phyloP scores from a whole-genome alignment of 805 yeast genomes.

The Candida montana region DNA sequence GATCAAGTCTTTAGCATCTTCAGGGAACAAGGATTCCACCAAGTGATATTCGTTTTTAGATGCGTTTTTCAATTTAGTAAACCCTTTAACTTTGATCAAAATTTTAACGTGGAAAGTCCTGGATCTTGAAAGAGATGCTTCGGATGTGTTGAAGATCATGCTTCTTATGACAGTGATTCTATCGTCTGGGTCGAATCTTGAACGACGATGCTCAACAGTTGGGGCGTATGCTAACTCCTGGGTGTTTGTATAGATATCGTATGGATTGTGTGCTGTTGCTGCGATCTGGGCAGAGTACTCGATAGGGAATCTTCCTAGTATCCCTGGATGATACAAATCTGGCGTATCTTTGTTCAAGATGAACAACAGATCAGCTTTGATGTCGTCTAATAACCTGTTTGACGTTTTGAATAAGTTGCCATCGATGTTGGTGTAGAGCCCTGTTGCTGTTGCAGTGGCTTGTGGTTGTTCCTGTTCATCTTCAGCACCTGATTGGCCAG shows the following conservation, averaged over 20 bases:
- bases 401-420: conserved; percentile 47
- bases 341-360: conserved; percentile 11
- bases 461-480: no score
- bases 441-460: neutral
- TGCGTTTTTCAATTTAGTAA: conserved; percentile 6
- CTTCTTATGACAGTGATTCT: conserved; percentile 26
- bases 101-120: conserved; percentile 31
- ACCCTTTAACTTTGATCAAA: conserved; percentile 28
- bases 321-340: conserved; percentile 19
- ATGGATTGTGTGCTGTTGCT: conserved; percentile 16
- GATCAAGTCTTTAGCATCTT: conserved; percentile 29
- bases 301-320: conserved; percentile 26
- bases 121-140: conserved; percentile 19
- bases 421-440: neutral
- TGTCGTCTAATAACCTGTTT: conserved; percentile 63
- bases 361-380: conserved; percentile 40
- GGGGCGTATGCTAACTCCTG: conserved; percentile 25
- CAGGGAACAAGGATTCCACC: conserved; percentile 18
- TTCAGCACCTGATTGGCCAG: no score
- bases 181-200: conserved; percentile 13
- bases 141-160: conserved; percentile 23
- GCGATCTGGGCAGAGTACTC: conserved; percentile 27
- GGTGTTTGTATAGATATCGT: conserved; percentile 24
- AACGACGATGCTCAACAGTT: conserved; percentile 13
- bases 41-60: conserved; percentile 30